Evolutionary conservation across 2,329 filamentous ascomycete genomes (phyloP), one percentile per base, ranked within the genome.

Genomic region (Xylariaceae sp.): DNA sequence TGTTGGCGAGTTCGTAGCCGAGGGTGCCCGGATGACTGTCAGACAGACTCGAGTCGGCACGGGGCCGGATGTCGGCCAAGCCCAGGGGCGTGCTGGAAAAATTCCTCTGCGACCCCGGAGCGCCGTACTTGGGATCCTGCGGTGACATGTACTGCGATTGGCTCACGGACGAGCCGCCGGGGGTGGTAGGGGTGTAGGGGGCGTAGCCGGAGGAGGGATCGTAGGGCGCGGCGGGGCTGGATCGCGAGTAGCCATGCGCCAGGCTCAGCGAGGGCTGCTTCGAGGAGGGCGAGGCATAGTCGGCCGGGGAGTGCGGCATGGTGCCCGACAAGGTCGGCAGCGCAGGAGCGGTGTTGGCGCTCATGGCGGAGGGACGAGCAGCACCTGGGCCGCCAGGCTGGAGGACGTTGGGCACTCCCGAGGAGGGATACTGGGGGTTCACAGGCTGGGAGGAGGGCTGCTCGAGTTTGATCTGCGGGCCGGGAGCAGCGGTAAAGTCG

Each of bases 61-160:
- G 77, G 9, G 88, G 87, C 38, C 90, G 75, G 56, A 96, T 95
- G 58, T 96, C 90, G 40, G 88, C 85, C 27, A 96, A 74, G 12
- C 88, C 92, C 19, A 96, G 72, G 3, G 90, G 90, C 7, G 89
- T 94, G 56, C 92, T 90, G 45, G 86, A 84, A 33, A 79, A 62
- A 39, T 68, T 72, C 43, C 75, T 75, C 70, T 64, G 80, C 56
- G 61, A 77, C 31, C 66, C 71, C 7, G 74, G 65, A 26, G 68
- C 63, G 44, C 59, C 64, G 56, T 78, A 80, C 48, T 75, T 77
- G 37, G 61, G 47, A 24, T 72, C 69, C 37, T 61, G 64, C 5
- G 72, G 68, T 31, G 75, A 75, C 55, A 75, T 71, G 61, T 82
- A 85, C 55, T 86, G 84, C 47, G 68, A 67, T 57, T 71, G 54